These are phyloP conservation scores for Bocquillonia castaneifolia DNA, from an alignment of 441 rosid genomes.

Conservation along the genomic window DNA sequence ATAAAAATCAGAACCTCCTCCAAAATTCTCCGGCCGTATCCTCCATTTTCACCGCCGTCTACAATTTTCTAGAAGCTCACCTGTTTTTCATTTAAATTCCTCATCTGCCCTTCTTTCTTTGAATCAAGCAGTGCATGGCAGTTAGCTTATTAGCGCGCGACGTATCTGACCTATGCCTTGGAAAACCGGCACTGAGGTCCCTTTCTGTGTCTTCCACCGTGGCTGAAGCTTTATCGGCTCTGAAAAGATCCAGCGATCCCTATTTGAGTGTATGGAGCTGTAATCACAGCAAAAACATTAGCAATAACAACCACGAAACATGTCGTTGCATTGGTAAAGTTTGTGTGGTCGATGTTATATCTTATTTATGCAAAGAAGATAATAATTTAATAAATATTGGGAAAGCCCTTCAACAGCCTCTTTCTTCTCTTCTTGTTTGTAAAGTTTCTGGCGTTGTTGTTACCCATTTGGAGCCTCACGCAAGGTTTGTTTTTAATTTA, in stretches of 20 bases:
- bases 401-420: constrained; percentile 41
- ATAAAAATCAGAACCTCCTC: neutral
- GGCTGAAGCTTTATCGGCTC: constrained; percentile 47
- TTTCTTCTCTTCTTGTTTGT: constrained; percentile 35
- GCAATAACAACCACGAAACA: constrained; percentile 15
- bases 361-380: constrained; percentile 46
- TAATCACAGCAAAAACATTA: constrained; percentile 8
- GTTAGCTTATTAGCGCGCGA: constrained; percentile 40
- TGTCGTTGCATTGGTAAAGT: constrained; percentile 61
- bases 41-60: neutral
- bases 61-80: neutral
- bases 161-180: constrained; percentile 66
- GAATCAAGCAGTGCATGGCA: constrained; percentile 52
- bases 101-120: neutral
- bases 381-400: constrained; percentile 45
- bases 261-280: constrained; percentile 63
- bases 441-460: constrained; percentile 37
- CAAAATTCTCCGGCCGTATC: neutral
- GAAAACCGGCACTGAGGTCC: constrained; percentile 60
- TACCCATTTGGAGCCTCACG: constrained; percentile 51
- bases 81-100: neutral
- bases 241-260: constrained; percentile 37
- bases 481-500: constrained; percentile 37
- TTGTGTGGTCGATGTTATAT: constrained; percentile 48
- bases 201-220: constrained; percentile 51